Evolutionary conservation across 2,329 filamentous ascomycete genomes (phyloP).

Genomic region (Aspergillus pseudoterreus): DNA sequence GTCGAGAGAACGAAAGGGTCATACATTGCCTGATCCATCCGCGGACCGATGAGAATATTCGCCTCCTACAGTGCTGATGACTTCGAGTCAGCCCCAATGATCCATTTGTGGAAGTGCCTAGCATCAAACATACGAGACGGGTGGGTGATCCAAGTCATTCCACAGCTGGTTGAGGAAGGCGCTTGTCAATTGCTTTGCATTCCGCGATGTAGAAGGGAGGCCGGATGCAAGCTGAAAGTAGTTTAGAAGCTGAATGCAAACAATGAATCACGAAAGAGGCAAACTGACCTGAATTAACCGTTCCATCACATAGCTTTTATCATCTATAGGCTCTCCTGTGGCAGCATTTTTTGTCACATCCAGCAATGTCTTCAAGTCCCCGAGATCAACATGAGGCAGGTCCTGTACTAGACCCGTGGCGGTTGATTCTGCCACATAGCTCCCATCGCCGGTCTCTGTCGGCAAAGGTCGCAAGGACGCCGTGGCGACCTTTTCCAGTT

Average conservation of each 20-base stretch:
- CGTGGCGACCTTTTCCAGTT: slow-evolving; percentile 38
- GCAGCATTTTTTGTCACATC: slow-evolving; percentile 40
- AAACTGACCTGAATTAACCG: slow-evolving; percentile 46
- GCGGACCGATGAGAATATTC: slow-evolving; percentile 32
- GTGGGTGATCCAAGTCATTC: slow-evolving; percentile 54
- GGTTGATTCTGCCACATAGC: slow-evolving; percentile 34
- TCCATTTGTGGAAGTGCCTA: slow-evolving; percentile 17
- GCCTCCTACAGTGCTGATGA: slow-evolving; percentile 34
- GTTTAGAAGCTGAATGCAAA: neutral
- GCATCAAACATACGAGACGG: slow-evolving; percentile 40
- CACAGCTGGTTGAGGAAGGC: slow-evolving; percentile 53
- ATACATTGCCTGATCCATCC: slow-evolving; percentile 42
- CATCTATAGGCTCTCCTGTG: slow-evolving; percentile 55
- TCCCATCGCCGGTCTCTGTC: slow-evolving; percentile 39
- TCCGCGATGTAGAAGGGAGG: slow-evolving; percentile 33
- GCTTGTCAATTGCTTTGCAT: slow-evolving; percentile 43
- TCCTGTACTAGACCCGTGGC: slow-evolving; percentile 41
- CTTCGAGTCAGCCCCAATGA: slow-evolving; percentile 10
- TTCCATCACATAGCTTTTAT: slow-evolving; percentile 62
- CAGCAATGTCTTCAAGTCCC: slow-evolving; percentile 40
- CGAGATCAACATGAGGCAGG: slow-evolving; percentile 45
- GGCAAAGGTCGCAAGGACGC: slow-evolving; percentile 42
- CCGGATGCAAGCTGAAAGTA: slow-evolving; percentile 32
- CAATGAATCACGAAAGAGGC: too few relatives aligned
- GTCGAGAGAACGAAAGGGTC: slow-evolving; percentile 16